Percentiles rank a stretch among this genome's conserved stretches.
These are phyloP conservation scores for Talaromyces sp. DNA, from an alignment of 2,329 filamentous ascomycete species.

Conservation along the genomic window DNA sequence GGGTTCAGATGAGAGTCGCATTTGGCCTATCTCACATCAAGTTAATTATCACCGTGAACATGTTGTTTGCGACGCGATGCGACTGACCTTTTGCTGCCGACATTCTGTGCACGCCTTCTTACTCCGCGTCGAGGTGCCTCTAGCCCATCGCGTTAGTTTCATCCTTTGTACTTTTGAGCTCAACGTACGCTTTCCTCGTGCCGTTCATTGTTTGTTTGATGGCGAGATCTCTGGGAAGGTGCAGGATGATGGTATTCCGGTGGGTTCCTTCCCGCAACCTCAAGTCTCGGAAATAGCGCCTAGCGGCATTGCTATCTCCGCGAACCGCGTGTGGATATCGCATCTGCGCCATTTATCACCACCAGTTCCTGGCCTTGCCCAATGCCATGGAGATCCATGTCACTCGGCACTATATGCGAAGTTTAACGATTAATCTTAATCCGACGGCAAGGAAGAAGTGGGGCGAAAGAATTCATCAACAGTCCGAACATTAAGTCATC, in stretches of 20 bases:
- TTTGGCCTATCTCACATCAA: too few relatives aligned
- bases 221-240: too few relatives aligned
- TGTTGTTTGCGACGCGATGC: background rate
- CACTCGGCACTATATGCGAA: background rate
- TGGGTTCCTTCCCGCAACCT: background rate
- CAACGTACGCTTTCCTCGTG: background rate
- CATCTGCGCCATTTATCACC: background rate
- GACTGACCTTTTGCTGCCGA: slow-evolving; percentile 38
- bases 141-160: background rate
- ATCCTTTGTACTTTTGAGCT: too few relatives aligned
- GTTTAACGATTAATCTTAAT: background rate
- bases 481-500: background rate
- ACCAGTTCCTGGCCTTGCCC: background rate
- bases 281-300: background rate
- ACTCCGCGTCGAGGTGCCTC: slow-evolving; percentile 21
- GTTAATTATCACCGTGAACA: too few relatives aligned
- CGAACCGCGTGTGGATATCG: background rate
- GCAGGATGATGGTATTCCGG: background rate
- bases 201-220: background rate
- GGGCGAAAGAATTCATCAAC: background rate
- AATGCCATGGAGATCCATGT: background rate
- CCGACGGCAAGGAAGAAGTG: background rate
- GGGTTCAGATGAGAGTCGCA: slow-evolving; percentile 36
- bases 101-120: slow-evolving; percentile 42
- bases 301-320: background rate